Percentiles rank a stretch among this genome's conserved stretches.
Evolutionary conservation across 2,329 filamentous ascomycete genomes (phyloP).

Genomic region (Fusarium marasasianum): DNA sequence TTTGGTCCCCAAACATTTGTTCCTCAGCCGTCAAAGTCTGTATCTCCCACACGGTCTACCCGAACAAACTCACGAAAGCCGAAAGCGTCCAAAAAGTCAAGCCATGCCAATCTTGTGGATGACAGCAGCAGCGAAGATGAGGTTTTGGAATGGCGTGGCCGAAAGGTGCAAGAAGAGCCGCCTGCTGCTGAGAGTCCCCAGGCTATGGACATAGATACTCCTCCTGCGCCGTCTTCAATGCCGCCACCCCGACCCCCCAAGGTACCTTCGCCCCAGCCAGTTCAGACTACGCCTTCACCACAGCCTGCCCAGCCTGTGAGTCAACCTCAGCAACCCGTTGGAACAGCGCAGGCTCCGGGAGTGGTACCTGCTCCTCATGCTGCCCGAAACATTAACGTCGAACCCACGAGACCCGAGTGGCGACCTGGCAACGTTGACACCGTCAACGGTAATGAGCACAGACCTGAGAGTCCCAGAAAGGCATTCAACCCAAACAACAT

Average conservation of each 20-base stretch:
- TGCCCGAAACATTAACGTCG: slow-evolving; percentile 65
- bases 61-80: slow-evolving; percentile 66
- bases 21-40: slow-evolving; percentile 54
- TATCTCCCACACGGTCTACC: slow-evolving; percentile 56
- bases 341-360: not conserved
- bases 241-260: slow-evolving; percentile 34
- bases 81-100: slow-evolving; percentile 64
- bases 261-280: slow-evolving; percentile 20
- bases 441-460: slow-evolving; percentile 36
- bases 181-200: slow-evolving; percentile 58
- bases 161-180: slow-evolving; percentile 46
- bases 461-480: slow-evolving; percentile 30
- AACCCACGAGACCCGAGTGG: slow-evolving; percentile 69
- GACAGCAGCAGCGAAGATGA: slow-evolving; percentile 59
- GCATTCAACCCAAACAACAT: slow-evolving; percentile 49
- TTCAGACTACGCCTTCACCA: slow-evolving; percentile 15
- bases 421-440: slow-evolving; percentile 58
- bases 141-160: slow-evolving; percentile 47
- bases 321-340: not conserved
- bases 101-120: slow-evolving; percentile 57
- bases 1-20: slow-evolving; percentile 65
- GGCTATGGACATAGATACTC: slow-evolving; percentile 73
- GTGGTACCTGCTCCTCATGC: slow-evolving; percentile 19
- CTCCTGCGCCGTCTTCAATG: slow-evolving; percentile 43
- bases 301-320: slow-evolving; percentile 9